These are phyloP conservation scores for Ophiocordyceps camponoti-saundersi DNA, from an alignment of 2,329 filamentous ascomycete species.

Conservation along the genomic window DNA sequence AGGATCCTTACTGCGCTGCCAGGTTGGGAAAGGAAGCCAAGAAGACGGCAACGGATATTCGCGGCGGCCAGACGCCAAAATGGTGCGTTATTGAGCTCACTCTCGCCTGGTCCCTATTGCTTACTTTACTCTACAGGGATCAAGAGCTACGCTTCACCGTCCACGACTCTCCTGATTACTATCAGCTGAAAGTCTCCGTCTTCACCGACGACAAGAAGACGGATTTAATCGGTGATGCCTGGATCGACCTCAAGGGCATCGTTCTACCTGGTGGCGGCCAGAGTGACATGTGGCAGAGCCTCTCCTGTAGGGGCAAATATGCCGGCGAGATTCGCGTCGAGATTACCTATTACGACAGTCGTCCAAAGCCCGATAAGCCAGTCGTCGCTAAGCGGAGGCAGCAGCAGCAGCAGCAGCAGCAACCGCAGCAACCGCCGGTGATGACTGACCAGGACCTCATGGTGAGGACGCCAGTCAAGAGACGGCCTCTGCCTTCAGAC, in stretches of 20 bases:
- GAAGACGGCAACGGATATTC: constrained; percentile 86
- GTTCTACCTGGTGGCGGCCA: constrained; percentile 80
- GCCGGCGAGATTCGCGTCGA: constrained; percentile 90
- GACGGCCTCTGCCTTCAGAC: constrained; percentile 69
- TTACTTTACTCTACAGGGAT: constrained; percentile 46
- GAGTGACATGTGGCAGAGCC: constrained; percentile 77
- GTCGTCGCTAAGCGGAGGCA: constrained; percentile 36
- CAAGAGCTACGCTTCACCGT: constrained; percentile 93
- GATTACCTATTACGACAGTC: constrained; percentile 86
- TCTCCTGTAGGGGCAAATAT: constrained; percentile 85
- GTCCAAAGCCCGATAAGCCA: constrained; percentile 63
- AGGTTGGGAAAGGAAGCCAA: constrained; percentile 91
- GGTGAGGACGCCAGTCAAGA: constrained; percentile 51
- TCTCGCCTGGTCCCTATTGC: not conserved
- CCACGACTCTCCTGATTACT: constrained; percentile 92
- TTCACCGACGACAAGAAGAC: constrained; percentile 99
- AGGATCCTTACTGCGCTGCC: constrained; percentile 93
- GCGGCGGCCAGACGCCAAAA: constrained; percentile 86
- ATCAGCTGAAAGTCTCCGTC: constrained; percentile 83
- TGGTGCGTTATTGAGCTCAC: constrained; percentile 43
- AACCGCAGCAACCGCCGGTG: not conserved
- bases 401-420: constrained; percentile 5
- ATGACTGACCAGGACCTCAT: constrained; percentile 10
- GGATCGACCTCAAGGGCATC: constrained; percentile 68
- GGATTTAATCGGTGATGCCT: constrained; percentile 87